phyloP scores from a whole-genome alignment of 192 early-diverging fungal genomes.

The Gaertneriomyces semiglobifer region DNA sequence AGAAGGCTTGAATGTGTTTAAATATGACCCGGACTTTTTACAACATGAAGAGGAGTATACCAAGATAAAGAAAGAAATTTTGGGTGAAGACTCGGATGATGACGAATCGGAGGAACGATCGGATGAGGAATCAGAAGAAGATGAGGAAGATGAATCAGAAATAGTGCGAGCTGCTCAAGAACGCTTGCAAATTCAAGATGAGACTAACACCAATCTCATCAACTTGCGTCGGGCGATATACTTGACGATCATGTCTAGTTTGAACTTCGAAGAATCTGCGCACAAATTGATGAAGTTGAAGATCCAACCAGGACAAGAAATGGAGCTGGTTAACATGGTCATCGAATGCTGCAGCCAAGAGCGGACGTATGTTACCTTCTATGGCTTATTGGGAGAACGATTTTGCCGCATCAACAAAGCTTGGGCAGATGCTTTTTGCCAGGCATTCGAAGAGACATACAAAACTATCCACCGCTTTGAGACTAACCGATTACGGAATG shows the following conservation, averaged over 20 bases:
- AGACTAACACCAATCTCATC: slow-evolving; percentile 84
- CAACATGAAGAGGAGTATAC: slow-evolving; percentile 82
- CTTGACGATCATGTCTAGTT: slow-evolving; percentile 89
- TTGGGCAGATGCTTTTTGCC: slow-evolving; percentile 77
- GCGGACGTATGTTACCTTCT: slow-evolving; percentile 89
- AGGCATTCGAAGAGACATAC: slow-evolving; percentile 77
- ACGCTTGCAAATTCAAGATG: slow-evolving; percentile 70
- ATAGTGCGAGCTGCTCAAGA: slow-evolving; percentile 44
- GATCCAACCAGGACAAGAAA: slow-evolving; percentile 79
- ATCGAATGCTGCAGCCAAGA: slow-evolving; percentile 97
- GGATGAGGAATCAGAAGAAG: slow-evolving; percentile 56
- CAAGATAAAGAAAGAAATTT: slow-evolving; percentile 77
- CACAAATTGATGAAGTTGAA: slow-evolving; percentile 91
- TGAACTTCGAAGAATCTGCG: slow-evolving; percentile 92
- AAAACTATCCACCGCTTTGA: slow-evolving; percentile 92
- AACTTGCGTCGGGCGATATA: slow-evolving; percentile 91
- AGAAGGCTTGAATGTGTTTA: slow-evolving; percentile 85
- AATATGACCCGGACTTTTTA: slow-evolving; percentile 71
- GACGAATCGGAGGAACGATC: slow-evolving; percentile 38
- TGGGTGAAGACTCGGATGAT: slow-evolving; percentile 67
- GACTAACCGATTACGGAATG: slow-evolving; percentile 88
- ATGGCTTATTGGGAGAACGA: slow-evolving; percentile 89
- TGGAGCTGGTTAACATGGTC: slow-evolving; percentile 93
- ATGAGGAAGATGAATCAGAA: slow-evolving; percentile 52
- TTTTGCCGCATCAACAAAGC: slow-evolving; percentile 77